Evolutionary conservation across 306 rosid genomes (phyloP).

Genomic region (Inga leiocalycina): DNA sequence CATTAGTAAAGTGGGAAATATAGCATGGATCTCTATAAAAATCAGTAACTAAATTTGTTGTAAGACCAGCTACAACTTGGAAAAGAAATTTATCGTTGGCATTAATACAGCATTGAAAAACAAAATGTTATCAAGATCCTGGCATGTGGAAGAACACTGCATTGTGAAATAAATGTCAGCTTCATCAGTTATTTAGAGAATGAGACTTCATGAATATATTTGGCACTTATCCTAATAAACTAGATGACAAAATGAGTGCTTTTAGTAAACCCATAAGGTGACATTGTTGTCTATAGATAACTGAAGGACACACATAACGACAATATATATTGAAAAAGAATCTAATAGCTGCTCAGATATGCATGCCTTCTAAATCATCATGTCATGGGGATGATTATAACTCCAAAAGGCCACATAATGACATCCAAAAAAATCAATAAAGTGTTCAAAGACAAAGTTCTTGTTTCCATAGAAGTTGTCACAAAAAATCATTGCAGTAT

Average conservation of each 20-base stretch:
- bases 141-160: not conserved
- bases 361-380: constrained; percentile 7
- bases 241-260: constrained; percentile 3
- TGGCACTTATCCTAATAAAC: constrained; percentile 20
- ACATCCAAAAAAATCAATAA: not conserved
- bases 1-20: not conserved
- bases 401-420: not conserved
- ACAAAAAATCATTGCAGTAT: constrained; percentile 12
- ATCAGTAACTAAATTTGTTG: not conserved
- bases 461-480: not conserved
- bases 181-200: constrained; percentile 10
- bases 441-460: constrained; percentile 19
- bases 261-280: not conserved
- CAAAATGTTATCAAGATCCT: not conserved
- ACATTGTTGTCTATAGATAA: not conserved
- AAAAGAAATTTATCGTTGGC: constrained; percentile 2
- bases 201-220: not conserved
- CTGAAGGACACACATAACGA: not conserved
- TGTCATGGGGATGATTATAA: constrained; percentile 11
- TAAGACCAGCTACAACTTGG: not conserved
- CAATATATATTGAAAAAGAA: not conserved
- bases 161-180: constrained; percentile 10
- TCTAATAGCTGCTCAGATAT: constrained; percentile 2
- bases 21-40: constrained; percentile 13
- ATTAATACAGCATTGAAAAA: not conserved